Evolutionary conservation across 164 flowering plant species (phyloP).

Genomic region (Nymphaea colorata): DNA sequence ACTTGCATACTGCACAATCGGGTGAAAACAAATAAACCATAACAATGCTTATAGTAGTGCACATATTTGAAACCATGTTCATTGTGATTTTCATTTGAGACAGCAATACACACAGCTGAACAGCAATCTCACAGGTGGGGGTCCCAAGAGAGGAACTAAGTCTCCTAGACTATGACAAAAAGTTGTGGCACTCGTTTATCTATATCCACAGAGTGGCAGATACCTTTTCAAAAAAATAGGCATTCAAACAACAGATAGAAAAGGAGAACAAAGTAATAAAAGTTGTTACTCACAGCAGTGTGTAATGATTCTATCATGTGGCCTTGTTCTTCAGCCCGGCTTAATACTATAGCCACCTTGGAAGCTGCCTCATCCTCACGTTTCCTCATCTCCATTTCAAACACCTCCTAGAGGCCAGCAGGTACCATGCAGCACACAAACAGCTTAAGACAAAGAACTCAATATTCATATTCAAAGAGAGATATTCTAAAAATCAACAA

Average conservation of each 20-base stretch:
- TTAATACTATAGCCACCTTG: conserved; percentile 62
- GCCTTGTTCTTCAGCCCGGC: conserved; percentile 78
- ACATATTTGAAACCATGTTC: too few species aligned
- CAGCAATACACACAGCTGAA: background rate
- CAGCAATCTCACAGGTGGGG: background rate
- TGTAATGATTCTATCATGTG: conserved; percentile 91
- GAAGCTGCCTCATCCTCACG: conserved; percentile 59
- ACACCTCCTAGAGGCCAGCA: conserved; percentile 36
- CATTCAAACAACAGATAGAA: background rate
- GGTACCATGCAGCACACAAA: background rate
- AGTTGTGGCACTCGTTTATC: too few species aligned
- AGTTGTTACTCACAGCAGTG: conserved; percentile 38
- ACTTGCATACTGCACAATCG: too few species aligned
- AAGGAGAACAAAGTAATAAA: background rate
- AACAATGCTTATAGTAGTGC: too few species aligned
- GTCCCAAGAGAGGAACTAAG: background rate
- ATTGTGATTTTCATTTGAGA: too few species aligned
- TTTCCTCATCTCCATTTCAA: conserved; percentile 60
- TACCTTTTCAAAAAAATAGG: too few species aligned
- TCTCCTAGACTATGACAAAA: too few species aligned
- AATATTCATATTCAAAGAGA: background rate
- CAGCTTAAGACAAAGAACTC: background rate
- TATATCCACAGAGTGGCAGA: too few species aligned
- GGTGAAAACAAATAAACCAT: too few species aligned
- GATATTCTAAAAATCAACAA: too few species aligned